Evolutionary conservation across 1,284 basidiomycete species (phyloP).

Genomic region (Cryptococcus sp.): DNA sequence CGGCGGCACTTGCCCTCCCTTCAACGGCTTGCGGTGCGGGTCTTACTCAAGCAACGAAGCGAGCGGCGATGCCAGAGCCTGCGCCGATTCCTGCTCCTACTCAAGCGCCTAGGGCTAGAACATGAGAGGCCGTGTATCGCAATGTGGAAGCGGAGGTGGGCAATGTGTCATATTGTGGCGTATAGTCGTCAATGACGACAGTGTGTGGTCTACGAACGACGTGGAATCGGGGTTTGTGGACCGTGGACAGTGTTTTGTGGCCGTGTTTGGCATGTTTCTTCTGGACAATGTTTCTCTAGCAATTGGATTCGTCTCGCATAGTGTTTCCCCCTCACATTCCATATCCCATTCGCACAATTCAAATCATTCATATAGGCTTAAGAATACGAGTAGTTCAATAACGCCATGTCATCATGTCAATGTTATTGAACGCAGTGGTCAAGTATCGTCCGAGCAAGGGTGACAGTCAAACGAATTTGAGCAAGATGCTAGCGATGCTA

Average conservation of each 20-base stretch:
- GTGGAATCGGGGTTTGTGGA: neutral
- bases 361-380: too few relatives aligned
- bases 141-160: neutral
- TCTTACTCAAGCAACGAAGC: neutral
- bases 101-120: neutral
- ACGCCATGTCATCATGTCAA: too few relatives aligned
- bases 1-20: neutral
- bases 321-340: too few relatives aligned
- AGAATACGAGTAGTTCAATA: too few relatives aligned
- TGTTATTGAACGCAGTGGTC: too few relatives aligned
- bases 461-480: too few relatives aligned
- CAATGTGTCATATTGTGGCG: neutral
- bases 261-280: neutral
- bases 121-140: neutral
- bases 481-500: too few relatives aligned
- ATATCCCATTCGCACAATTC: too few relatives aligned
- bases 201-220: neutral
- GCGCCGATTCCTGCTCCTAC: neutral
- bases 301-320: too few relatives aligned
- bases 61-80: neutral
- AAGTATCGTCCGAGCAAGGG: too few relatives aligned
- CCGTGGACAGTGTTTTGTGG: neutral
- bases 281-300: neutral
- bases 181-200: too few relatives aligned
- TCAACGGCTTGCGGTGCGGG: conserved; percentile 1